Evolutionary conservation across 345 rosid genomes (phyloP), one percentile per base, ranked within the genome.

Genomic region (Clausena lansium): DNA sequence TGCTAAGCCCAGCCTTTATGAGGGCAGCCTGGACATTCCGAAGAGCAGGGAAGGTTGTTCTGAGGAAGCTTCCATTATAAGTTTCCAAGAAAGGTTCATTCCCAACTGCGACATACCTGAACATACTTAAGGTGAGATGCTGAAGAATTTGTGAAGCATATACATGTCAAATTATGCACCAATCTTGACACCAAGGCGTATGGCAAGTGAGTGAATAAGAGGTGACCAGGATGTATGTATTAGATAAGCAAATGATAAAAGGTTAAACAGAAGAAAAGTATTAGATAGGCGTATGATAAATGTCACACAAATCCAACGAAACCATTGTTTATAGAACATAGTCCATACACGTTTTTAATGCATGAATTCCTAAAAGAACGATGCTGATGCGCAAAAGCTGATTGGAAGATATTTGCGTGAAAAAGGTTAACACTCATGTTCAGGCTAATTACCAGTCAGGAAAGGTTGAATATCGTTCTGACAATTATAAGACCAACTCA

Each of bases 101-200:
- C 4, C 98, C 99, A 1, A 92, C 97, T n/a, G 97, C 98, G 15
- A 95, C 97, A 54, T 93, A 91, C 84, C 99, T 95, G 92, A 77
- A 82, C 68, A 61, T 73, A 75, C 13, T 67, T 69, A 66, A 59
- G 54, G 82, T 83, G 78, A 82, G 45, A 80, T 76, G 24, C 80
- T 79, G 27, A 32, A 17, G 54, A 52, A 6, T 50, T 75, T 60
- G 28, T 30, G 6, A 32, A 47, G 61, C 60, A 47, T 30, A 9
- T 28, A 32, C 22, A 30, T 75, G 62, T 47, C 33, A 72, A 72
- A 36, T 35, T 55, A 55, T 58, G 69, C 7, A 65, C 13, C n/a
- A 8, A 20, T 38, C 22, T 47, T 28, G 30, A 39, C 13, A 32
- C 22, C 39, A 19, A 45, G 22, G 54, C 52, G 7, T 55, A 22